Evolutionary conservation across 306 rosid genomes (phyloP), one percentile per base, ranked within the genome.

Genomic region (Phaseolus lunatus): DNA sequence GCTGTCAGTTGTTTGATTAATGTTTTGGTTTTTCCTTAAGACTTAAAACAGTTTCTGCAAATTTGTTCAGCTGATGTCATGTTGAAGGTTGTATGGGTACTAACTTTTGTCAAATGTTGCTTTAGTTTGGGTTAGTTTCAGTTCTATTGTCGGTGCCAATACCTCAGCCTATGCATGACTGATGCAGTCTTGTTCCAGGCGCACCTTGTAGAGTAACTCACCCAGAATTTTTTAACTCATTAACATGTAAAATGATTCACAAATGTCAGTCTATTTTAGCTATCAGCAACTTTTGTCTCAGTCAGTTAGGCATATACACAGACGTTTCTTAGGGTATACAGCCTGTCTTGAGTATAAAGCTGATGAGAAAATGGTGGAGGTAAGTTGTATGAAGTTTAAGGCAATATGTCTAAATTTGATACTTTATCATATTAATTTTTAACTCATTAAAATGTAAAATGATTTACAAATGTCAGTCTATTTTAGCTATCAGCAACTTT

Each of bases 51-150:
- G 61, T 79, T 63, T 65, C 48, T 44, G 33, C 47, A 22, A 44
- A 23, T 39, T 33, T 23, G 33, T 56, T 56, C 35, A 35, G 57
- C 64, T 47, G 56, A 57, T 66, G 70, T 57, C 76, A 11, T 56
- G 33, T 73, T 41, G 49, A 73, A 73, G 18, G 35, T 56, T 65
- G 69, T 43, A 31, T 49, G 18, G 39, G 35, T 20, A 23, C 16
- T 45, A 29, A 57, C 45, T 20, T 70, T 45, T 57, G 53, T 33
- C 22, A 20, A 22, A 16, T 22, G 54, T 27, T 67, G 65, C 57
- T 26, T 26, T 35, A 52, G 23, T 53, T 67, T 18, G 44, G 50
- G 66, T 59, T 37, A 62, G 9, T 67, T 43, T 78, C 58, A 53
- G 41, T 56, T 66, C 29, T 52, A 14, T 64, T 31, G 0, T 37